phyloP scores from a whole-genome alignment of 106 monocot genomes.

The Allium cepa region DNA sequence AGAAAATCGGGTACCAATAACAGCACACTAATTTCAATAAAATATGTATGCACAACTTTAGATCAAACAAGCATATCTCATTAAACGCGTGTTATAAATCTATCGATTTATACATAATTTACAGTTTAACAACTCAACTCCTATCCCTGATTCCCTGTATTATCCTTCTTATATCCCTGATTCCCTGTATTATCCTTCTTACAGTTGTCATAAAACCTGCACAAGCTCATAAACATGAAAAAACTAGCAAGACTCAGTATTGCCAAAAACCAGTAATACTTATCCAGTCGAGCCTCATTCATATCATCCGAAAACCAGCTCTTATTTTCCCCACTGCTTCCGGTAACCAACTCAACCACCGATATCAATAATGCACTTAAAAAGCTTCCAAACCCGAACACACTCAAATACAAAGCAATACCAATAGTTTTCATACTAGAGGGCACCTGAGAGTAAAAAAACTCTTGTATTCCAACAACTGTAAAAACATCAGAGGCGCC shows the following conservation, averaged over 20 bases:
- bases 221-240: slow-evolving; percentile 38
- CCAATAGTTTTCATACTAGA: slow-evolving; percentile 69
- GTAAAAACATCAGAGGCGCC: slow-evolving; percentile 84
- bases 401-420: slow-evolving; percentile 81
- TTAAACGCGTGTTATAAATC: no score
- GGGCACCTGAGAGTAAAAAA: slow-evolving; percentile 84
- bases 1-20: no score
- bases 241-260: slow-evolving; percentile 58
- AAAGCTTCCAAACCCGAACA: slow-evolving; percentile 85
- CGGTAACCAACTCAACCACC: slow-evolving; percentile 36
- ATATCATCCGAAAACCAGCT: slow-evolving; percentile 85
- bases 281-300: slow-evolving; percentile 49
- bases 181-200: not conserved
- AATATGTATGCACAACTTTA: no score
- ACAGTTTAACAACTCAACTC: no score
- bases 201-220: slow-evolving; percentile 24
- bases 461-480: slow-evolving; percentile 95
- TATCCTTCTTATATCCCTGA: not conserved
- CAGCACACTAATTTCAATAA: no score
- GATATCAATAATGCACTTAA: slow-evolving; percentile 60
- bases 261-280: slow-evolving; percentile 86
- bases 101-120: no score
- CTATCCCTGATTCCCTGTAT: no score
- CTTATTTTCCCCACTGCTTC: slow-evolving; percentile 1
- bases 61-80: no score